phyloP scores from a whole-genome alignment of 345 rosid genomes.

The Cardamine resedifolia region DNA sequence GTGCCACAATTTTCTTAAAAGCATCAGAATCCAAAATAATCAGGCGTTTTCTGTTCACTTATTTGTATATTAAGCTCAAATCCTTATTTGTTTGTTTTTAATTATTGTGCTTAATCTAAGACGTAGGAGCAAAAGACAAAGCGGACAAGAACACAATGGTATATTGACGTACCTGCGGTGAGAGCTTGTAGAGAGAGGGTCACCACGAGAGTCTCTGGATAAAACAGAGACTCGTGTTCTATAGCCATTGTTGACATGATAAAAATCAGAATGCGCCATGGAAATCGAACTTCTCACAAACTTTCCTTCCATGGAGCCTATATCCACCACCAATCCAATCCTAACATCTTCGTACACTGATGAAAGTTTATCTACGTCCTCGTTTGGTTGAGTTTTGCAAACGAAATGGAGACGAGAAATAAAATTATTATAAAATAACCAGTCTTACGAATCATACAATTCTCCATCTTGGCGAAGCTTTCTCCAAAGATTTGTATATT shows the following conservation, averaged over 20 bases:
- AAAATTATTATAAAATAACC: not conserved
- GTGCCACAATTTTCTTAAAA: too few species aligned
- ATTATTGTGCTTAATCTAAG: not conserved
- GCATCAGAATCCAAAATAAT: too few species aligned
- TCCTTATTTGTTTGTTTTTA: too few species aligned
- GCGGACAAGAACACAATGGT: not conserved
- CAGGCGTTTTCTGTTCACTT: too few species aligned
- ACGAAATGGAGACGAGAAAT: not conserved
- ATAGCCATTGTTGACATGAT: not conserved
- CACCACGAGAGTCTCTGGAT: slow-evolving; percentile 26
- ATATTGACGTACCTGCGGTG: not conserved
- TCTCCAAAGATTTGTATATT: too few species aligned
- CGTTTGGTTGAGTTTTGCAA: not conserved
- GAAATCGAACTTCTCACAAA: slow-evolving; percentile 3
- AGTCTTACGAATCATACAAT: not conserved
- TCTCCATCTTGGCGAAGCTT: not conserved
- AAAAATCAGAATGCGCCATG: slow-evolving; percentile 33
- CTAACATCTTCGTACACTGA: slow-evolving; percentile 9
- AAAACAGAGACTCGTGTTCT: slow-evolving; percentile 13
- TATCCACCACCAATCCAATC: slow-evolving; percentile 26
- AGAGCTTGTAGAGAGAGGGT: slow-evolving; percentile 29
- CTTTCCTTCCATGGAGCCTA: slow-evolving; percentile 21
- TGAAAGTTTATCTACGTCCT: not conserved
- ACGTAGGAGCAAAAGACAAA: not conserved
- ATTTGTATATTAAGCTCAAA: too few species aligned